phyloP scores from a whole-genome alignment of 1,139 yeast species.

The Geotrichum macrosporum region DNA sequence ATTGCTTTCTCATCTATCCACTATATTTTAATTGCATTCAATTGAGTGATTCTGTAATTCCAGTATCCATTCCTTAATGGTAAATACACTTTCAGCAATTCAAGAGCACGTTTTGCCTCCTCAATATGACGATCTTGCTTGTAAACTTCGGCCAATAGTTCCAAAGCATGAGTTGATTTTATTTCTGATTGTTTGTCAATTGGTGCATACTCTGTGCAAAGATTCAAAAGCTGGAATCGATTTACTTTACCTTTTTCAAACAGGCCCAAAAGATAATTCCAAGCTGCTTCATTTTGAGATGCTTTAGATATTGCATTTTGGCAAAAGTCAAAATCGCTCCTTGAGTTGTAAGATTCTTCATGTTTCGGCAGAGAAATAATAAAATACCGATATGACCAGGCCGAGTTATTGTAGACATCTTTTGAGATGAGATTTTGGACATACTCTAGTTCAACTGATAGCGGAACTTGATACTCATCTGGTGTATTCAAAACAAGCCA shows the following conservation, averaged over 20 bases:
- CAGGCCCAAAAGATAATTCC: constrained; percentile 77
- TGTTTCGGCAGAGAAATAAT: constrained; percentile 37
- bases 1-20: neutral
- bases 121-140: constrained; percentile 33
- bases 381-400: constrained; percentile 86
- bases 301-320: constrained; percentile 48
- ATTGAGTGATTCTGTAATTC: constrained; percentile 37
- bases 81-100: constrained; percentile 52
- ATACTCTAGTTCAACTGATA: constrained; percentile 49
- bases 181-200: constrained; percentile 25
- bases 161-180: constrained; percentile 62
- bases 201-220: constrained; percentile 20
- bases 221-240: constrained; percentile 34
- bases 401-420: constrained; percentile 86
- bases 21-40: neutral
- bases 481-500: constrained; percentile 57
- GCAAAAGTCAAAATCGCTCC: constrained; percentile 48
- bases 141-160: constrained; percentile 54
- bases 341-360: too few species aligned
- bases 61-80: constrained; percentile 68
- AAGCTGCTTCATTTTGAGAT: constrained; percentile 81
- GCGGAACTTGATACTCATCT: constrained; percentile 5
- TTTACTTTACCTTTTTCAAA: constrained; percentile 39
- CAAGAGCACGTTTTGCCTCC: constrained; percentile 45
- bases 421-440: constrained; percentile 47